These are phyloP conservation scores for Solanum piurae DNA, from an alignment of 257 asterid genomes.

Conservation along the genomic window DNA sequence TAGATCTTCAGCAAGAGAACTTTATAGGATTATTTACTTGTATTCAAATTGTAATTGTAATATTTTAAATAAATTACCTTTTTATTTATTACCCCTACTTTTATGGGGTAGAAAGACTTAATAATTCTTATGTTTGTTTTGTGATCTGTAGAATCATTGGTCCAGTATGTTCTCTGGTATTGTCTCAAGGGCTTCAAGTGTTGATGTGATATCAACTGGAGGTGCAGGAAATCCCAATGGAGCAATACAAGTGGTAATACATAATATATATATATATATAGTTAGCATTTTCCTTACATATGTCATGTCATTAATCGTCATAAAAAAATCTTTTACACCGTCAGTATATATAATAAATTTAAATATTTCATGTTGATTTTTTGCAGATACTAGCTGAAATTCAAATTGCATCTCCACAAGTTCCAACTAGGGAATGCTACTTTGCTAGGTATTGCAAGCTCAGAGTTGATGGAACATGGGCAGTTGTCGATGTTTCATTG, in stretches of 20 bases:
- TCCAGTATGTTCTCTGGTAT: conserved; percentile 23
- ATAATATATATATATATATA: not conserved
- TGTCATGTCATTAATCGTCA: not conserved
- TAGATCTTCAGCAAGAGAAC: not conserved
- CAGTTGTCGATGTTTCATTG: conserved; percentile 41
- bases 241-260: conserved; percentile 33
- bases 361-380: not conserved
- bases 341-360: not conserved
- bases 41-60: not conserved
- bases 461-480: conserved; percentile 36
- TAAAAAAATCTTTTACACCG: not conserved
- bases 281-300: not conserved
- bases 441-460: conserved; percentile 32
- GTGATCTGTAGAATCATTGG: conserved; percentile 35
- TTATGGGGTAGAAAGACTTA: not conserved
- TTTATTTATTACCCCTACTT: not conserved
- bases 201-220: conserved; percentile 33
- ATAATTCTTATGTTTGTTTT: not conserved
- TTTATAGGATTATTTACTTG: not conserved
- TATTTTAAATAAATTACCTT: not conserved
- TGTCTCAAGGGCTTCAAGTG: conserved; percentile 25
- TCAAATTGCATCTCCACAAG: conserved; percentile 40
- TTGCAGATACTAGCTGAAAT: conserved; percentile 37
- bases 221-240: conserved; percentile 23
- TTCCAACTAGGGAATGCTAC: conserved; percentile 35